Percentiles rank a stretch among this genome's conserved stretches.
phyloP scores from a whole-genome alignment of 2,329 filamentous ascomycete genomes.

The Dryadomyces sulphureus region DNA sequence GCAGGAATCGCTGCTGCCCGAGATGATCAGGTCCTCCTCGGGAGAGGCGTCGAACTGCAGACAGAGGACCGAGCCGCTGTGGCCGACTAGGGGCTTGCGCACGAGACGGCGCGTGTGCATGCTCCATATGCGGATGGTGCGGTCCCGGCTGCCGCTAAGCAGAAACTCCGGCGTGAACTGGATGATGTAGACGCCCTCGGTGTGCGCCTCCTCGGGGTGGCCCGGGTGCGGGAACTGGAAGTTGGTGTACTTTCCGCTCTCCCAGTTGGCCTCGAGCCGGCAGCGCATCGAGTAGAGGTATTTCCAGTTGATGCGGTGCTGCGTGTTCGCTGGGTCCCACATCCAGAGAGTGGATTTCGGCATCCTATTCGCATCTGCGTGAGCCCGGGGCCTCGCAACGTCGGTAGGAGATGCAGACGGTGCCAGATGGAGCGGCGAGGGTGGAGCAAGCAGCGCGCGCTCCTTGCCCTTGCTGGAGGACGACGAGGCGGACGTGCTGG shows the following conservation, averaged over 20 bases:
- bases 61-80: constrained; percentile 78
- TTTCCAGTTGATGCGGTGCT: constrained; percentile 72
- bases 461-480: constrained; percentile 20
- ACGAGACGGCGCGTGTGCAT: constrained; percentile 67
- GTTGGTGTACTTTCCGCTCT: constrained; percentile 62
- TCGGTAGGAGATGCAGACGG: not conserved
- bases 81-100: constrained; percentile 57
- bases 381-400: no score
- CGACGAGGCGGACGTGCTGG: constrained; percentile 1
- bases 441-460: constrained; percentile 14
- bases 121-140: constrained; percentile 80
- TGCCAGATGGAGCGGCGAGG: not conserved
- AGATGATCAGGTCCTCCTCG: constrained; percentile 83
- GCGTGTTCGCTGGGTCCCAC: constrained; percentile 31
- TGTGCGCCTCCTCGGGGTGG: constrained; percentile 68
- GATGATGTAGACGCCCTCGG: constrained; percentile 87
- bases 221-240: constrained; percentile 84
- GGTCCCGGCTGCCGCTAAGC: constrained; percentile 86
- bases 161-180: constrained; percentile 77
- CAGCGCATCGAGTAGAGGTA: constrained; percentile 82
- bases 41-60: constrained; percentile 86
- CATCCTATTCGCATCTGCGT: constrained; percentile 10
- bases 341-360: constrained; percentile 32
- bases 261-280: constrained; percentile 82
- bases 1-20: constrained; percentile 81